These are phyloP conservation scores for Rhodotorula sp. DNA, from an alignment of 1,284 basidiomycete species.

Conservation along the genomic window DNA sequence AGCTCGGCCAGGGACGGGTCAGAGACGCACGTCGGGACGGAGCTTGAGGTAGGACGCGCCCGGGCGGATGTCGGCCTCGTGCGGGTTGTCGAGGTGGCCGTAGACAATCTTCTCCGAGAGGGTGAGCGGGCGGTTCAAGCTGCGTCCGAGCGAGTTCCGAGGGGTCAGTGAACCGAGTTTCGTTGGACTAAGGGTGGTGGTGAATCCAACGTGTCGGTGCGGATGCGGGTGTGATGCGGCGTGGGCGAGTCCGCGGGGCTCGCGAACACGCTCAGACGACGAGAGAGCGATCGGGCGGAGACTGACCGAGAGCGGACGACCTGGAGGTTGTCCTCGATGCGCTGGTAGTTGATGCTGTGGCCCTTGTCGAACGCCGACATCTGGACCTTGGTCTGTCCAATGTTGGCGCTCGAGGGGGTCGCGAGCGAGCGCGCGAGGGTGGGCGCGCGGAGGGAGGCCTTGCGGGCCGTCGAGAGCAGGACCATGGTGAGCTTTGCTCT, in stretches of 20 bases:
- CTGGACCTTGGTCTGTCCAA: slow-evolving; percentile 87
- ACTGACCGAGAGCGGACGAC: slow-evolving; percentile 38
- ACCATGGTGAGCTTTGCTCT: slow-evolving; percentile 28
- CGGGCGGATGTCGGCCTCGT: slow-evolving; percentile 80
- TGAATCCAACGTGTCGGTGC: too few species aligned
- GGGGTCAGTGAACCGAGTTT: too few species aligned
- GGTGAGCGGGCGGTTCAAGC: slow-evolving; percentile 88
- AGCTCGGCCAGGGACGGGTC: slow-evolving; percentile 89
- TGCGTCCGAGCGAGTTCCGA: slow-evolving; percentile 48
- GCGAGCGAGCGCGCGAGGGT: slow-evolving; percentile 56
- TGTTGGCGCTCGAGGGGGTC: slow-evolving; percentile 66
- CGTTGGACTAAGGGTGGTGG: too few species aligned
- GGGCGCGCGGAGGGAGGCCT: slow-evolving; percentile 31
- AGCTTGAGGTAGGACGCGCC: slow-evolving; percentile 93
- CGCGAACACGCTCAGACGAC: neutral
- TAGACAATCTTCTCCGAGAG: slow-evolving; percentile 98
- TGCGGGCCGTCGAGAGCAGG: slow-evolving; percentile 29
- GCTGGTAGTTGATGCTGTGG: slow-evolving; percentile 85
- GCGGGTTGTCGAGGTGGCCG: slow-evolving; percentile 93
- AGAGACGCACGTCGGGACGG: slow-evolving; percentile 77
- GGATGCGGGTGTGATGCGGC: neutral
- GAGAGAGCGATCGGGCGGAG: slow-evolving; percentile 18
- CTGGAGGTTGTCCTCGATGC: slow-evolving; percentile 43
- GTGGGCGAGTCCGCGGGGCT: neutral
- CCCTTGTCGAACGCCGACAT: slow-evolving; percentile 87